Base-by-base conservation (phyloP, 2,329 filamentous ascomycete genomes). In the Penicillium sp. region DNA sequence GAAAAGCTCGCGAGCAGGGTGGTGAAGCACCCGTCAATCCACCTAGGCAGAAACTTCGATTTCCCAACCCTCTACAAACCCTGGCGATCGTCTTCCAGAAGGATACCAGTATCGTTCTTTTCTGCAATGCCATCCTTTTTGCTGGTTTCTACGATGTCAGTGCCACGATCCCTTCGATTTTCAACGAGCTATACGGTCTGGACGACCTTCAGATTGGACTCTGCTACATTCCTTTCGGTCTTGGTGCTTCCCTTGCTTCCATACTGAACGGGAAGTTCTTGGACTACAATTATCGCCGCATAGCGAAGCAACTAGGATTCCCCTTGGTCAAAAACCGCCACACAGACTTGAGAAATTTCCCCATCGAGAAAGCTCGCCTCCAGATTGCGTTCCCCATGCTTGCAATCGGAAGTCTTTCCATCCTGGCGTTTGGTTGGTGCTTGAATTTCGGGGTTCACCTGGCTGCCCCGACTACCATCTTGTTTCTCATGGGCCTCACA, bases 391-490 rank as follows among this genome's bases (percentile, higher is more conserved):
- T 79, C 4, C 78, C 77, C 1, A 62, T 79, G 42, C 67, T 79
- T 7, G 50, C 72, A 20, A 45, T 73, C 17, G 71, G 67, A 14
- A 69, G 68, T 35, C 51, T 72, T 5, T 63, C 69, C 1, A 63
- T 79, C 17, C 68, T 79, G 22, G 71, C 70, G 1, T 81, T 79
- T 58, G 78, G 76, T 5, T 81, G 79, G 78, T 71, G 74, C 38
- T 62, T 81, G 37, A 58, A 79, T 25, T 69, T 61, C 22, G 55
- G 63, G 0, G 62, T 75, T 1, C 69, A 73, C 50, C 62, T 78
- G 4, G 74, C 73, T 2, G 74, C 69, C 1, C 75, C 76, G 0
- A 72, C 77, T 0, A 69, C 74, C 14, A 65, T 79, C n/a, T 65
- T 78, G 0, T 79, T 79, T 53, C 63, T 78, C 42, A 72, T 74